phyloP scores from a whole-genome alignment of 1,284 basidiomycete genomes.

The Mycosarcoma maydis region DNA sequence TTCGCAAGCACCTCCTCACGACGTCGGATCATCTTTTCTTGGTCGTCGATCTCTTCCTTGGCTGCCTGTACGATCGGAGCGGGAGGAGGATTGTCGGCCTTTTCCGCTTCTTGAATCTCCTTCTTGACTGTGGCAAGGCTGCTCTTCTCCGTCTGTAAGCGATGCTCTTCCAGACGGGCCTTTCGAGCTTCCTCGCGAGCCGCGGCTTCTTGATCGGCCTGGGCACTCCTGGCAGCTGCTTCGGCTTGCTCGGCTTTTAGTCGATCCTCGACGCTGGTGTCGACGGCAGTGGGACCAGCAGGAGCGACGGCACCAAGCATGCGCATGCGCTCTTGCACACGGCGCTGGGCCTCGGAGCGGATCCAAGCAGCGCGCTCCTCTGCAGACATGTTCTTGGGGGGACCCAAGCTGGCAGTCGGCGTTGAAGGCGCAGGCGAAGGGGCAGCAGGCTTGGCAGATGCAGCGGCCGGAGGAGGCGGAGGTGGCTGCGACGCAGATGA shows the following conservation, averaged over 20 bases:
- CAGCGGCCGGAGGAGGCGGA: constrained; percentile 66
- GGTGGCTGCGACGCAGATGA: constrained; percentile 66
- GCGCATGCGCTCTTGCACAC: constrained; percentile 86
- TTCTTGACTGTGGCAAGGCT: constrained; percentile 53
- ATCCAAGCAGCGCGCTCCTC: constrained; percentile 85
- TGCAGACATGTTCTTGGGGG: constrained; percentile 80
- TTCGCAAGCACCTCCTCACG: constrained; percentile 61
- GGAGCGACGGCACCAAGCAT: constrained; percentile 77
- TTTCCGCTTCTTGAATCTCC: constrained; percentile 50
- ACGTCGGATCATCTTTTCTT: constrained; percentile 58
- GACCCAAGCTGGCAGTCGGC: constrained; percentile 70
- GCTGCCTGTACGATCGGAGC: constrained; percentile 54
- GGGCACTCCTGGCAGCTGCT: constrained; percentile 58
- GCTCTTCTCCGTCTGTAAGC: constrained; percentile 48
- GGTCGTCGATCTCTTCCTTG: constrained; percentile 53
- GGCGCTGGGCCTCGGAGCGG: constrained; percentile 81
- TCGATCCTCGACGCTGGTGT: constrained; percentile 61
- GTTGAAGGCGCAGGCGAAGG: constrained; percentile 67
- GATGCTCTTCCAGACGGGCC: constrained; percentile 61
- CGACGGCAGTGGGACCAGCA: constrained; percentile 64
- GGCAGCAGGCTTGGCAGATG: constrained; percentile 58
- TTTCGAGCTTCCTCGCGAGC: constrained; percentile 63
- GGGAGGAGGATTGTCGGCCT: constrained; percentile 39
- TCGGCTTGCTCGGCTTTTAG: constrained; percentile 61
- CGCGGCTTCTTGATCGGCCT: constrained; percentile 64